phyloP scores from a whole-genome alignment of 1,284 basidiomycete species.

The Fistulina hepatica region DNA sequence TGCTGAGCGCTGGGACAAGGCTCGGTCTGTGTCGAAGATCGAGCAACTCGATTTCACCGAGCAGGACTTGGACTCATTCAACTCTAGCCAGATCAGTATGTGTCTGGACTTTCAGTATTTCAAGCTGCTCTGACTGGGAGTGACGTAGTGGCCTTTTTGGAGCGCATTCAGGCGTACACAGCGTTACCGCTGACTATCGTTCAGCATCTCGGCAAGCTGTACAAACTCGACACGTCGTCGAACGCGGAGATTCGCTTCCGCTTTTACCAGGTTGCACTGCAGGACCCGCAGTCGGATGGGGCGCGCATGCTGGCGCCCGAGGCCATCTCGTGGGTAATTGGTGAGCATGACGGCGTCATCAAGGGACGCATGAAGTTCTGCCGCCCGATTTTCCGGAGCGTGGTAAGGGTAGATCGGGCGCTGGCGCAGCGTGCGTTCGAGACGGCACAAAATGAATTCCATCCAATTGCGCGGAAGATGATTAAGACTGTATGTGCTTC shows the following conservation, averaged over 20 bases:
- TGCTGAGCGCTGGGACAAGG: slow-evolving; percentile 67
- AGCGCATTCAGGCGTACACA: slow-evolving; percentile 47
- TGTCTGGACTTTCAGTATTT: slow-evolving; percentile 3
- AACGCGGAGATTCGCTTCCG: slow-evolving; percentile 70
- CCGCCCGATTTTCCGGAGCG: slow-evolving; percentile 49
- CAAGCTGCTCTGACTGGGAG: slow-evolving; percentile 3
- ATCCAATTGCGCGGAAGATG: slow-evolving; percentile 63
- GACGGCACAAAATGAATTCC: slow-evolving; percentile 48
- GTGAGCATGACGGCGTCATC: slow-evolving; percentile 47
- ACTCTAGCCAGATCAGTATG: slow-evolving; percentile 59
- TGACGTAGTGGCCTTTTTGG: slow-evolving; percentile 59
- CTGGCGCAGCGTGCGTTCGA: slow-evolving; percentile 54
- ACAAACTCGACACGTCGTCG: slow-evolving; percentile 37
- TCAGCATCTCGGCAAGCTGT: slow-evolving; percentile 42
- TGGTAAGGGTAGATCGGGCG: slow-evolving; percentile 44
- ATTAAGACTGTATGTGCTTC: too few species aligned
- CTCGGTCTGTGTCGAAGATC: slow-evolving; percentile 37
- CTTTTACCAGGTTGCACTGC: slow-evolving; percentile 56
- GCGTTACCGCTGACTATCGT: slow-evolving; percentile 48
- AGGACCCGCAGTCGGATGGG: slow-evolving; percentile 35
- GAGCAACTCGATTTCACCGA: slow-evolving; percentile 39
- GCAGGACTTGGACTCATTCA: slow-evolving; percentile 46
- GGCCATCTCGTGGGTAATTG: slow-evolving; percentile 63
- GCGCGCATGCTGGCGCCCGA: slow-evolving; percentile 38
- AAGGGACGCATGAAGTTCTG: slow-evolving; percentile 82